phyloP scores from a whole-genome alignment of 495 filamentous ascomycete genomes.

The Usnea hakonensis region DNA sequence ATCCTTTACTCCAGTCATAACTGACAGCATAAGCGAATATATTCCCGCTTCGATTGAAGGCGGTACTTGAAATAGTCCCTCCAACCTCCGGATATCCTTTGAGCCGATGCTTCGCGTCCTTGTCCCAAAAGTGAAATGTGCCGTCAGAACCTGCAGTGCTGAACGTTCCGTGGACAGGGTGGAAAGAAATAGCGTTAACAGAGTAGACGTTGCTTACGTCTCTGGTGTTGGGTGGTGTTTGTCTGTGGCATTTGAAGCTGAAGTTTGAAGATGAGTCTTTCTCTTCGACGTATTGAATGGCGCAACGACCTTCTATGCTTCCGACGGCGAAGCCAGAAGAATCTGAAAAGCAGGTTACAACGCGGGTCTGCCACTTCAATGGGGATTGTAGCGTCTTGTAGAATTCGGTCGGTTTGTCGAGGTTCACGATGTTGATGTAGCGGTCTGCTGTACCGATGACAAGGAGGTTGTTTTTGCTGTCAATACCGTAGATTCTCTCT shows the following conservation, averaged over 20 bases:
- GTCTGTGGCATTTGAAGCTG: constrained; percentile 89
- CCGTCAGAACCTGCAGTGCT: constrained; percentile 84
- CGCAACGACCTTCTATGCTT: constrained; percentile 82
- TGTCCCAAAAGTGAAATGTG: constrained; percentile 87
- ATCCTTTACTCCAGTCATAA: constrained; percentile 95
- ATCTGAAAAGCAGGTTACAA: constrained; percentile 77
- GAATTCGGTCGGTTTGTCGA: constrained; percentile 67
- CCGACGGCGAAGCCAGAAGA: constrained; percentile 79
- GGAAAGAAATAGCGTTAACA: constrained; percentile 85
- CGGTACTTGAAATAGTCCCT: constrained; percentile 68
- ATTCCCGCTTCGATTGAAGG: constrained; percentile 66
- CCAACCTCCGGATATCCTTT: constrained; percentile 83
- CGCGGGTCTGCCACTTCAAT: constrained; percentile 80
- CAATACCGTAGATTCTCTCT: constrained; percentile 83
- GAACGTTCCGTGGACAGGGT: constrained; percentile 81
- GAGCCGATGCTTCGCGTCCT: constrained; percentile 75
- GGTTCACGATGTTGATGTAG: constrained; percentile 78
- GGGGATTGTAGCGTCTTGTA: constrained; percentile 79
- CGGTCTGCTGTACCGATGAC: constrained; percentile 81
- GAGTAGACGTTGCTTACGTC: constrained; percentile 74
- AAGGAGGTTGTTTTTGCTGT: constrained; percentile 68
- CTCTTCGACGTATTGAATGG: constrained; percentile 82
- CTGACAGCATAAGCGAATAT: constrained; percentile 88
- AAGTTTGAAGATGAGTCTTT: constrained; percentile 78
- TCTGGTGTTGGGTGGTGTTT: constrained; percentile 53